phyloP scores from a whole-genome alignment of 352 stramenopile genomes.

The Blastocystis sp. region DNA sequence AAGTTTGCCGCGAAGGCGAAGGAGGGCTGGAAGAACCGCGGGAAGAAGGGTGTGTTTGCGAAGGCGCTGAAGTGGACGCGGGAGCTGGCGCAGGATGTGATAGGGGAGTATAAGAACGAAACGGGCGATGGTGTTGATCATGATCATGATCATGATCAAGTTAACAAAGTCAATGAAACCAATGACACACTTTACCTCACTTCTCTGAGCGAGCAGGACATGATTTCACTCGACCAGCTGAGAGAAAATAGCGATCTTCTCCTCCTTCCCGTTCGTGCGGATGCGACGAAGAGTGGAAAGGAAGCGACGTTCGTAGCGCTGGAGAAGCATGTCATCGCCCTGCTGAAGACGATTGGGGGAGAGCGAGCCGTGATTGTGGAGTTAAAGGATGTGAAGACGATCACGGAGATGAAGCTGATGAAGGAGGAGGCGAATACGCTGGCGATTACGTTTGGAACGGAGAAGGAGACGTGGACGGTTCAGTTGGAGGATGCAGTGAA shows the following conservation, averaged over 20 bases:
- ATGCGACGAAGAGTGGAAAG: too few relatives aligned
- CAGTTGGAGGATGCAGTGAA: neutral
- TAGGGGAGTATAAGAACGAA: neutral
- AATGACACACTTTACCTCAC: neutral
- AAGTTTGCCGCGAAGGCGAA: neutral
- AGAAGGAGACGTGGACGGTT: neutral
- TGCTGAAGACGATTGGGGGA: neutral
- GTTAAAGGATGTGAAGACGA: neutral
- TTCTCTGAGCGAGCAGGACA: neutral
- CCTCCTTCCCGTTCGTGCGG: neutral
- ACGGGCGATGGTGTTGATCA: neutral
- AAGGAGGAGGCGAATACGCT: conserved; percentile 33
- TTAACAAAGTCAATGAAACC: neutral
- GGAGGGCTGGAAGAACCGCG: neutral
- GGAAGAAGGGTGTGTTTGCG: neutral
- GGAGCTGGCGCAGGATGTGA: neutral
- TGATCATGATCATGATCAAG: neutral
- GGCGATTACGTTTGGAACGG: conserved; percentile 1
- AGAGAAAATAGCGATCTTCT: neutral
- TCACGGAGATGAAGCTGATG: conserved; percentile 34
- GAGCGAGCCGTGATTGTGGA: neutral
- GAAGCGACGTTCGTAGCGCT: too few relatives aligned
- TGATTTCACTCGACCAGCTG: neutral
- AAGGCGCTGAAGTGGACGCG: conserved; percentile 13
- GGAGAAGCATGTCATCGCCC: neutral